Evolutionary conservation across 2,329 filamentous ascomycete species (phyloP).

Genomic region (Aureobasidium sp.): DNA sequence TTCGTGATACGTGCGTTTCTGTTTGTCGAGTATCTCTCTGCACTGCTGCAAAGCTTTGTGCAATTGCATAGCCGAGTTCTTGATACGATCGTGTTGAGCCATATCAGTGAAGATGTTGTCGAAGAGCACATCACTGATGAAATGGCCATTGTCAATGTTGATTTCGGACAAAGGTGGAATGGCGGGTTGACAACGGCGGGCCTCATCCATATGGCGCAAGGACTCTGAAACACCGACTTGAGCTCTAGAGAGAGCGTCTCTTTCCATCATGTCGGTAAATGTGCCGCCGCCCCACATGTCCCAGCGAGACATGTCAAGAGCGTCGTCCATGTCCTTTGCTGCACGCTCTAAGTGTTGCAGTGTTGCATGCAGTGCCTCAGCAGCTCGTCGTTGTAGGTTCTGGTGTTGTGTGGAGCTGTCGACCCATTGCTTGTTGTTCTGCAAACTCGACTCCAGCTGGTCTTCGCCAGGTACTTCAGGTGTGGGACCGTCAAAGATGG

Average conservation of each 20-base stretch:
- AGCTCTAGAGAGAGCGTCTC: conserved; percentile 41
- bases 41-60: conserved; percentile 5
- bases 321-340: conserved; percentile 33
- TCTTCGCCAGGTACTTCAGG: conserved; percentile 47
- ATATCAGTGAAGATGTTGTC: conserved; percentile 25
- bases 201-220: conserved; percentile 19
- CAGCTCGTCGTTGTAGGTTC: conserved; percentile 35
- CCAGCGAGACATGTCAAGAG: conserved; percentile 31
- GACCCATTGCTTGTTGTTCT: conserved; percentile 10
- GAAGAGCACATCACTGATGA: conserved; percentile 23
- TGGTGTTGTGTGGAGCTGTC: conserved; percentile 21
- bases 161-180: conserved; percentile 17
- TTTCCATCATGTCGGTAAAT: conserved; percentile 45
- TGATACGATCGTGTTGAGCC: conserved; percentile 22
- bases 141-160: conserved; percentile 21
- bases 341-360: conserved; percentile 29
- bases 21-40: not conserved
- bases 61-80: conserved; percentile 18
- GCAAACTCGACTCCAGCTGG: conserved; percentile 27
- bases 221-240: conserved; percentile 36
- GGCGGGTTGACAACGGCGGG: conserved; percentile 17
- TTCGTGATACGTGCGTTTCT: not conserved
- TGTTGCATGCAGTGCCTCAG: conserved; percentile 27
- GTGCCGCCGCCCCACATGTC: conserved; percentile 46
- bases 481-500: conserved; percentile 46